Percentiles rank a stretch among this genome's conserved stretches.
Conservation (phyloP, 1,284 basidiomycete genomes). For the Ceratobasidium theobromae region DNA sequence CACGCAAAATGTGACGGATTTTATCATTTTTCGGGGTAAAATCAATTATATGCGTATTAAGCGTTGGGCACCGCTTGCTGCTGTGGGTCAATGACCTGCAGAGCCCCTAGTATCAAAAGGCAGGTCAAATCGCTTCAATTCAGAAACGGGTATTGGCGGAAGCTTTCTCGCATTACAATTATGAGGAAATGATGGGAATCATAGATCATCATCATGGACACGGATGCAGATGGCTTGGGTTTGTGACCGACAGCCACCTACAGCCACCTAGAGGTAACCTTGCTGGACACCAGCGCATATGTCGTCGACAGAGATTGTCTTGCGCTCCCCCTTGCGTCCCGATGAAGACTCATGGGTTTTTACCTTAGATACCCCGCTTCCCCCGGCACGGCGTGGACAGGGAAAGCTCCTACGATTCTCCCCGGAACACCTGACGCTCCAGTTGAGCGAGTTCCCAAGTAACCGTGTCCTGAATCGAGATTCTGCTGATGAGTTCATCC, state of each 20-base stretch:
- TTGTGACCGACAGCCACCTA: too few species aligned
- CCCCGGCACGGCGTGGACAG: not conserved
- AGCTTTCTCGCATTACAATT: too few species aligned
- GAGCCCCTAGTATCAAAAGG: too few species aligned
- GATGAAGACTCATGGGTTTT: conserved; percentile 58
- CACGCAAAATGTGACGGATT: not conserved
- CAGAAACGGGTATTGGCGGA: too few species aligned
- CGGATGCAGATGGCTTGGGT: too few species aligned
- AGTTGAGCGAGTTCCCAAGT: conserved; percentile 52
- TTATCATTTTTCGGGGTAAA: not conserved
- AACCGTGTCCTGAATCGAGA: conserved; percentile 61
- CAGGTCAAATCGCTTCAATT: too few species aligned
- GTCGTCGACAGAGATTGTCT: conserved; percentile 41
- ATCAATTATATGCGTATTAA: not conserved
- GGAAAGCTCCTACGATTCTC: conserved; percentile 58
- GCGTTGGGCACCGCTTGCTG: too few species aligned
- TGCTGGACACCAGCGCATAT: not conserved
- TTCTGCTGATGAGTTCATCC: conserved; percentile 56
- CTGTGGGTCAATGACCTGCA: too few species aligned
- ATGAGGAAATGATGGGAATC: too few species aligned
- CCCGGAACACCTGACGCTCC: conserved; percentile 51
- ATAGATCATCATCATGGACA: too few species aligned
- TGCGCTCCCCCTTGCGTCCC: conserved; percentile 46
- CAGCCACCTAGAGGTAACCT: not conserved
- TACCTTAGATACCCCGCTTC: not conserved